Conservation (phyloP, 805 yeast genomes). For the Metschnikowia continentalis region DNA sequence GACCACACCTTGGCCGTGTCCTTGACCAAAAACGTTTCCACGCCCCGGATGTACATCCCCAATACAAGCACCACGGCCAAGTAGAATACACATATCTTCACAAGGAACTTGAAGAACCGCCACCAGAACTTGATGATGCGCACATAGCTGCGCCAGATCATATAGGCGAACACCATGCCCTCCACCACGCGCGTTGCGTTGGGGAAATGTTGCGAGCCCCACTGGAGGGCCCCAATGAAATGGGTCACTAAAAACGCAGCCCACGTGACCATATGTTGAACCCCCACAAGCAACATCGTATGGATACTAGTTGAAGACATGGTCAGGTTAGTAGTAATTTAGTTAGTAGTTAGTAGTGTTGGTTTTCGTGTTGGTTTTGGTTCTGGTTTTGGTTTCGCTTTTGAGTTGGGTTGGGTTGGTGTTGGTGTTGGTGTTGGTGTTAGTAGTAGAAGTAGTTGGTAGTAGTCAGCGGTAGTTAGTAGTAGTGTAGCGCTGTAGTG, state of each 20-base stretch:
- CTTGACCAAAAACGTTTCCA: conserved; percentile 7
- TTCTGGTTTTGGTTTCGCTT: too few species aligned
- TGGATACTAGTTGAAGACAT: conserved; percentile 6
- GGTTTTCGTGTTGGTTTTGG: neutral
- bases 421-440: too few species aligned
- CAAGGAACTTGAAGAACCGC: conserved; percentile 5
- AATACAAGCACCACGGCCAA: neutral
- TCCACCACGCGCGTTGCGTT: conserved; percentile 6
- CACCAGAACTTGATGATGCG: conserved; percentile 14
- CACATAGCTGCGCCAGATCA: conserved; percentile 7
- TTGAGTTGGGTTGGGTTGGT: too few species aligned
- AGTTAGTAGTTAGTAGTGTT: neutral
- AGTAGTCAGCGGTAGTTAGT: too few species aligned
- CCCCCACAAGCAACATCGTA: neutral
- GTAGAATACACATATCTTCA: conserved; percentile 6
- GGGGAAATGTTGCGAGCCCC: conserved; percentile 4
- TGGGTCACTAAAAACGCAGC: neutral
- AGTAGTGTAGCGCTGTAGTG: too few species aligned
- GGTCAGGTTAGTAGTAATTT: neutral
- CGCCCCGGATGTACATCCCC: conserved; percentile 12
- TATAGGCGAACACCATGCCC: conserved; percentile 6
- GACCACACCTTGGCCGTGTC: conserved; percentile 3
- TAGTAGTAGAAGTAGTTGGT: too few species aligned
- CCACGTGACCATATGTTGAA: neutral
- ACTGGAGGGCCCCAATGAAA: neutral